Base-by-base conservation (phyloP, 2,329 filamentous ascomycete species). In the Aspergillus ochraceus region DNA sequence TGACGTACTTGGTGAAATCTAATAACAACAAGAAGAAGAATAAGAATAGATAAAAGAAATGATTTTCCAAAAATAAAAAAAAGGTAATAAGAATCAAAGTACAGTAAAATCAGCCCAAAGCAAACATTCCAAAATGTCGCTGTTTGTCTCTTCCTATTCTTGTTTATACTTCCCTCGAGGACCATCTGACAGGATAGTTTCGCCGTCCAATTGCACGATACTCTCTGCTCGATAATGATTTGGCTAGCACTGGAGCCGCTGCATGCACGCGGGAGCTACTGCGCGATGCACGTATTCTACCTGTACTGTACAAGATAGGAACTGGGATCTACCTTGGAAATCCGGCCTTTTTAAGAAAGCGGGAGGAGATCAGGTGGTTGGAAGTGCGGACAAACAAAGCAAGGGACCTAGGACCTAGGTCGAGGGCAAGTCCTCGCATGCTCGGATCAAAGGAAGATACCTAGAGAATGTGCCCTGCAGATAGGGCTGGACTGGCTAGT, bases 261-360 rank as follows among this genome's bases (percentile, higher is more conserved):
- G 63, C 63, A 64, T 61, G 60, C 54, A 57, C 50, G 55, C 63
- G 63, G 63, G 63, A 58, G 53, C 63, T 64, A 64, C 60, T 64
- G 63, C 63, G 63, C 52, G 61, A 59, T 51, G 59, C 57, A 58
- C 59, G 55, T 58, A 42, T 50, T 26, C 36, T 54, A 54, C 55
- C 55, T 49, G 42, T 54, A 36, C 55, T 49, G 42, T 54, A 36
- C 20, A 19, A 24, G 26, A 19, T 49, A 32, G 22, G 51, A 14
- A 53, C 51, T 17, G 12, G 19, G 19, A 14, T 36, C 32, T 36
- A 36, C 20, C 22, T 9, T 24, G 26, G 4, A 45, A 32, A 29
- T 5, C 3, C n/a, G 12, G 12, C 39, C 6, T 26, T 57, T 32
- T 12, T 11, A 11, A 29, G 42, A 9, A 29, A 29, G 8, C 26